Conservation (phyloP, 164 flowering plant species). For the Macadamia integrifolia region DNA sequence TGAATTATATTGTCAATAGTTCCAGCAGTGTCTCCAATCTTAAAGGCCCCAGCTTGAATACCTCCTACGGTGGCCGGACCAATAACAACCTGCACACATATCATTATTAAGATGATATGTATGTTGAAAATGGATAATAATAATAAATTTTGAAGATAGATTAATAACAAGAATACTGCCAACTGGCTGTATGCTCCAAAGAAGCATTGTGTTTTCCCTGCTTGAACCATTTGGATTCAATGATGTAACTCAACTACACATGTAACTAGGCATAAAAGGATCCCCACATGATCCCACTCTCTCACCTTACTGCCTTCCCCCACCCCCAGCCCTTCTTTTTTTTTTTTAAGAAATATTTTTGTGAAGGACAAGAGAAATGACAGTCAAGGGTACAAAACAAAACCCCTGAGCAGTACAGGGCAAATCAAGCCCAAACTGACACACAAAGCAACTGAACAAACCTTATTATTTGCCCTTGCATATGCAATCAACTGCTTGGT, state of each 20-base stretch:
- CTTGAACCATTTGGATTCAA: not conserved
- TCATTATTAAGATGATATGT: slow-evolving; percentile 1
- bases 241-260: not conserved
- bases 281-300: not conserved
- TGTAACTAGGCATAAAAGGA: not conserved
- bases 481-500: slow-evolving; percentile 92
- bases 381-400: too few relatives aligned
- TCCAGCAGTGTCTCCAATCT: slow-evolving; percentile 95
- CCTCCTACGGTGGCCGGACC: slow-evolving; percentile 99
- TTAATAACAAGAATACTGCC: not conserved
- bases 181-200: slow-evolving; percentile 5
- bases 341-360: too few relatives aligned
- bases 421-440: too few relatives aligned
- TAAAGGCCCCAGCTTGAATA: slow-evolving; percentile 95
- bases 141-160: not conserved
- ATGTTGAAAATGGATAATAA: not conserved
- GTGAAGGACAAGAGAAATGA: too few relatives aligned
- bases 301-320: not conserved
- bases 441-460: slow-evolving; percentile 8
- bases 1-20: slow-evolving; percentile 88
- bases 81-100: slow-evolving; percentile 70
- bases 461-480: slow-evolving; percentile 95
- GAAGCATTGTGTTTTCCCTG: not conserved
- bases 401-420: too few relatives aligned
- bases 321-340: not conserved